Percentiles rank a stretch among this genome's conserved stretches.
phyloP scores from a whole-genome alignment of 2,329 filamentous ascomycete genomes.

The Cladorrhinum sp. region DNA sequence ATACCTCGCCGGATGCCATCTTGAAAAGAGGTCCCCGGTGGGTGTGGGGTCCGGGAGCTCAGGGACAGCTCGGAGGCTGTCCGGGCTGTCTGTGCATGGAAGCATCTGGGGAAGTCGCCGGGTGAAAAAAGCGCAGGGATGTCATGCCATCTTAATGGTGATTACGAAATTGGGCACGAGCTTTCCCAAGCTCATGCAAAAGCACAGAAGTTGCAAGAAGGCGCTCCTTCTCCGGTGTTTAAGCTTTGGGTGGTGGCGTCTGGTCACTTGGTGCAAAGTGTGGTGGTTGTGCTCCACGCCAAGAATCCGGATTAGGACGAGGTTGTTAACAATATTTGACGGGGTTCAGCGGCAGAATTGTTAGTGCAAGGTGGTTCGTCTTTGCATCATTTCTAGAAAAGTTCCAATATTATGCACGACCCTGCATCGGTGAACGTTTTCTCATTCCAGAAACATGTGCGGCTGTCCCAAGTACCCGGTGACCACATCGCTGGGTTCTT shows the following conservation, averaged over 20 bases:
- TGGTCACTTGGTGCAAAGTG: neutral
- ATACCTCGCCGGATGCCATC: neutral
- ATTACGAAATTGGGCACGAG: neutral
- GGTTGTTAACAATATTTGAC: no score
- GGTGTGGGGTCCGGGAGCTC: neutral
- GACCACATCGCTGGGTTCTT: neutral
- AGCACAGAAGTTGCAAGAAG: neutral
- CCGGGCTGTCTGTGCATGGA: neutral
- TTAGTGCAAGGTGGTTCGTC: neutral
- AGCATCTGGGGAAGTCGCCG: neutral
- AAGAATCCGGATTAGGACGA: no score
- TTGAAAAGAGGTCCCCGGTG: neutral
- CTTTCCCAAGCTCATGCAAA: neutral
- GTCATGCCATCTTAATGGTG: neutral
- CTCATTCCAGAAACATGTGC: neutral
- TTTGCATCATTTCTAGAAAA: neutral
- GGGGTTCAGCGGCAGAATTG: neutral
- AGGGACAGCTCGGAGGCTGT: neutral
- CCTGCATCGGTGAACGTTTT: neutral
- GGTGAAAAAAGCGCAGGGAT: neutral
- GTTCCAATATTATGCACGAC: neutral
- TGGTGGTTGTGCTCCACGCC: no score
- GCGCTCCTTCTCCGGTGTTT: neutral
- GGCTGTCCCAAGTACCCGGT: neutral
- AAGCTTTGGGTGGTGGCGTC: neutral